Conservation (phyloP, 2,329 filamentous ascomycete species). For the Talaromyces sp. region DNA sequence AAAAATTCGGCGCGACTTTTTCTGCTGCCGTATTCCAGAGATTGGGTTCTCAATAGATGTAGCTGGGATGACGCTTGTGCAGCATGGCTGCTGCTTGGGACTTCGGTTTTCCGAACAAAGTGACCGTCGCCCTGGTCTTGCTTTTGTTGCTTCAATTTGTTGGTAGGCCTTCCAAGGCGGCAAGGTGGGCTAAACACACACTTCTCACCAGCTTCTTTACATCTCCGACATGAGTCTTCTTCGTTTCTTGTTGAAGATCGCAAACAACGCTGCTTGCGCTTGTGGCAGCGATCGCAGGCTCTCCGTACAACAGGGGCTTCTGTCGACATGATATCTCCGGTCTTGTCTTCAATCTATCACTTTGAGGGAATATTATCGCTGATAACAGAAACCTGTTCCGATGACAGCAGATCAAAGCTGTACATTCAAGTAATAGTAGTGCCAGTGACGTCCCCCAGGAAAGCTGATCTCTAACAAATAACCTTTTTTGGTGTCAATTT, state of each 20-base stretch:
- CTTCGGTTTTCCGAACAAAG: background rate
- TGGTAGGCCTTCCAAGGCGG: slow-evolving; percentile 9
- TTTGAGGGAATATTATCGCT: too few species aligned
- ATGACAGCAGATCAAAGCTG: too few species aligned
- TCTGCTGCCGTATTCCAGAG: background rate
- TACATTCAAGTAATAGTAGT: background rate
- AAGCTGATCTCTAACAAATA: background rate
- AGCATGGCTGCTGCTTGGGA: background rate
- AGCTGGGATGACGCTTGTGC: background rate
- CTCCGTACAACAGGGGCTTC: background rate
- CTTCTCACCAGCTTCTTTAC: slow-evolving; percentile 9
- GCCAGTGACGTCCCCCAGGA: background rate
- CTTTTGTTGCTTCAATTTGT: background rate
- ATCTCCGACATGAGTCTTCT: slow-evolving; percentile 4
- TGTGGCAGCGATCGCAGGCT: slow-evolving; percentile 14
- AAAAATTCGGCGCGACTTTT: background rate
- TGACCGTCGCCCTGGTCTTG: background rate
- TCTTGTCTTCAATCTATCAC: background rate
- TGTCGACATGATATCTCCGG: background rate
- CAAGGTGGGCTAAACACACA: slow-evolving; percentile 15
- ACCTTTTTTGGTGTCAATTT: background rate
- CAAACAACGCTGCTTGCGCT: slow-evolving; percentile 14
- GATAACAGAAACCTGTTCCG: too few species aligned
- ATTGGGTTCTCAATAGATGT: background rate
- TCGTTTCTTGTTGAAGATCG: background rate